Evolutionary conservation across 179 eudicot species (phyloP).

Genomic region (Beta macrorhiza): DNA sequence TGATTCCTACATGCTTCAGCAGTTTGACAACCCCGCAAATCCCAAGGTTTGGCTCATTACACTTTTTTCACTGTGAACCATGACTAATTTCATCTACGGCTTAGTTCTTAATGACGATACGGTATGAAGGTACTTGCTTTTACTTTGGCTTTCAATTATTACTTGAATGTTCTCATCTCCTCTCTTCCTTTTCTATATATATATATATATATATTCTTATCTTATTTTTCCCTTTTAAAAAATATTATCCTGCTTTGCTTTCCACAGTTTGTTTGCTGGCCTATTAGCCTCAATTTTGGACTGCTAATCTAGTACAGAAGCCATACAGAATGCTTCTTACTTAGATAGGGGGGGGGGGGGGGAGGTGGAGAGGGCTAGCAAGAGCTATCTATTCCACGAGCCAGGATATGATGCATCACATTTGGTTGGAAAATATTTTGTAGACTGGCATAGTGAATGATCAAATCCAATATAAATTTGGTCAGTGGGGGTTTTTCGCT

Average conservation of each 20-base stretch:
- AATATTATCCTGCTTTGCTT: too few species aligned
- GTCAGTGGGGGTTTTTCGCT: neutral
- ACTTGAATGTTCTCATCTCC: too few species aligned
- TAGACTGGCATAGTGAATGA: neutral
- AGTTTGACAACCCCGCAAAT: slow-evolving; percentile 95
- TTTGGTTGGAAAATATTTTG: neutral
- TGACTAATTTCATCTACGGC: neutral
- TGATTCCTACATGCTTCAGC: slow-evolving; percentile 88
- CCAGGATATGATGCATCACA: neutral
- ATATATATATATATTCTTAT: too few species aligned
- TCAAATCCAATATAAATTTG: neutral
- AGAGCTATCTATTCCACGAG: neutral
- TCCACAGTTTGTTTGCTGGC: neutral
- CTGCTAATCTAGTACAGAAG: neutral
- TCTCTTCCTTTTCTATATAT: too few species aligned
- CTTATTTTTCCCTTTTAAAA: too few species aligned
- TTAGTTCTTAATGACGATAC: neutral
- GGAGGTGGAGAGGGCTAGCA: too few species aligned
- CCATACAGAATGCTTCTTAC: neutral
- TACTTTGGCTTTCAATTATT: neutral
- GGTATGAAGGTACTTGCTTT: neutral
- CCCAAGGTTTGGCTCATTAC: slow-evolving; percentile 62
- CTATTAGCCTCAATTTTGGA: neutral
- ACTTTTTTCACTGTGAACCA: neutral
- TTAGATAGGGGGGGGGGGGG: neutral